A percentile compares a stretch with the other conserved stretches of the same genome.
These are phyloP conservation scores for Sporothrix globosa DNA, from an alignment of 2,329 filamentous ascomycete genomes.

Conservation along the genomic window DNA sequence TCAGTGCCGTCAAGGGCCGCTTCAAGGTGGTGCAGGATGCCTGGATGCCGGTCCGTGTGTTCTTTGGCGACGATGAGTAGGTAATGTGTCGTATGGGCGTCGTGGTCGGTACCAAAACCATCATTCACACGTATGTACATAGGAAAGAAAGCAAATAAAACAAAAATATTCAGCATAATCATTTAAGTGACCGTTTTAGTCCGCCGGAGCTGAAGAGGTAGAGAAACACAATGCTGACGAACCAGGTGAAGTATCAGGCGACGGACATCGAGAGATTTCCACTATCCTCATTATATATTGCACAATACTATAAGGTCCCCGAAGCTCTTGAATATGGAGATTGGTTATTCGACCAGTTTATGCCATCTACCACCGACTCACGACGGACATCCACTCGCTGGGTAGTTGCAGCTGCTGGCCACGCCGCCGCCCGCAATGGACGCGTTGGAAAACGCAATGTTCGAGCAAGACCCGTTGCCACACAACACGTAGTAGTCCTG, in stretches of 20 bases:
- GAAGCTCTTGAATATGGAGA: too few relatives aligned
- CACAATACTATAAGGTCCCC: too few relatives aligned
- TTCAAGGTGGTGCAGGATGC: conserved; percentile 69
- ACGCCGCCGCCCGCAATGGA: background rate
- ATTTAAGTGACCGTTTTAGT: background rate
- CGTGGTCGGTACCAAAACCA: too few relatives aligned
- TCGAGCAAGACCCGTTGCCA: background rate
- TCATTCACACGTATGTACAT: too few relatives aligned
- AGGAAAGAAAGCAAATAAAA: too few relatives aligned
- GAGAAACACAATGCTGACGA: conserved; percentile 14
- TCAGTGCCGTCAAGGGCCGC: conserved; percentile 60
- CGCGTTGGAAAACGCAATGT: background rate
- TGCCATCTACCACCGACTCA: background rate
- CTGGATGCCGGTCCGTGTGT: conserved; percentile 67
- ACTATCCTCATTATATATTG: too few relatives aligned
- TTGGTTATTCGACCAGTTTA: too few relatives aligned
- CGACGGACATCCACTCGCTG: background rate
- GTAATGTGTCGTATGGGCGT: too few relatives aligned
- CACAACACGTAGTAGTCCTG: background rate
- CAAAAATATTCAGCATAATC: too few relatives aligned
- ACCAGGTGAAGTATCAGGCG: conserved; percentile 16
- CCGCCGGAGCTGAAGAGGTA: conserved; percentile 17
- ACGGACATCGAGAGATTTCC: background rate
- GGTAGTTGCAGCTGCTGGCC: background rate
- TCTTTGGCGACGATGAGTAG: conserved; percentile 68